Base-by-base conservation (phyloP, 2,329 filamentous ascomycete species). In the Rhexocercosporidium sp. region DNA sequence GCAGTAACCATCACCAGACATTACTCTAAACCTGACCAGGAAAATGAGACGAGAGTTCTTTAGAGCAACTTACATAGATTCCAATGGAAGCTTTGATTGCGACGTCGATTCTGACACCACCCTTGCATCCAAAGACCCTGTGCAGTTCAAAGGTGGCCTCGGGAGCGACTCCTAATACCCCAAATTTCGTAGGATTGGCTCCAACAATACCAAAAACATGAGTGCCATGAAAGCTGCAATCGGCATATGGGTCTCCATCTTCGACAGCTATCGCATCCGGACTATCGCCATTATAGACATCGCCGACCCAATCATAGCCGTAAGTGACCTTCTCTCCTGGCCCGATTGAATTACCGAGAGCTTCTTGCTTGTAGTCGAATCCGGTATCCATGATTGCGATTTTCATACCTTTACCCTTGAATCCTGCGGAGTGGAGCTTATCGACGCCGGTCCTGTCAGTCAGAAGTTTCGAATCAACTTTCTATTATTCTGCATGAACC, bases 281-380 rank as follows among this genome's bases (percentile, higher is more conserved):
- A n/a, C n/a, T 27, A 0, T 53, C 27, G 68, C 25, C n/a, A 22
- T 7, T 56, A 25, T 46, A 64, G n/a, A 70, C 62, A 62, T 90
- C 85, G 53, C 88, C 84, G n/a, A 89, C 83, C 51, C 88, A 80
- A 69, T 89, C 87, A 37, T 80, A 80, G 22, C 89, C 88, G 65
- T 83, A 85, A 3, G 81, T 80, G 20, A 91, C 85, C 47, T 89
- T 79, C 70, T 84, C 89, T 16, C 82, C 86, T 0, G 81, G 73
- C 1, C 88, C 89, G 73, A 90, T 90, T 72, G 88, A 88, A 56
- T 87, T 87, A 37, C 89, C 89, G 0, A 91, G 82, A 31, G 86
- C 86, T 1, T 87, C 85, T 72, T 91, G 88, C 0, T 79, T 82
- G 73, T 90, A 90, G 74, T 91, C 88, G 57, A 89, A 76, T 8